phyloP scores from a whole-genome alignment of 2,329 filamentous ascomycete genomes.

The Fonsecaea erecta region DNA sequence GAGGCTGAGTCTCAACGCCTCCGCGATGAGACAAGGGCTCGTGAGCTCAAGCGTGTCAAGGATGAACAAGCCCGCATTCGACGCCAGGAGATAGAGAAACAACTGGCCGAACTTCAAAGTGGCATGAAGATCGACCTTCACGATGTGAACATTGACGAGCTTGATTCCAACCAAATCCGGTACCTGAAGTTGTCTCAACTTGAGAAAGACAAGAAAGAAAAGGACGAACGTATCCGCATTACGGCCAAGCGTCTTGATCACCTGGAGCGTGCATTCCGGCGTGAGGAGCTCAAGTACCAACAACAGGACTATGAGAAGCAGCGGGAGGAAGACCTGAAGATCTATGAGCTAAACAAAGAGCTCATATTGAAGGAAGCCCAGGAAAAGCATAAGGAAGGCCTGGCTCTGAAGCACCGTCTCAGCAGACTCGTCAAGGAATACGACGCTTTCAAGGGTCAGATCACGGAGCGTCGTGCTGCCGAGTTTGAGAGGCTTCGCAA shows the following conservation, averaged over 20 bases:
- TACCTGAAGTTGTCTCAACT: constrained; percentile 94
- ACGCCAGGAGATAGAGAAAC: constrained; percentile 91
- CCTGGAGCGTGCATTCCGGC: constrained; percentile 92
- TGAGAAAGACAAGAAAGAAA: constrained; percentile 96
- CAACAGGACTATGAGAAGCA: constrained; percentile 83
- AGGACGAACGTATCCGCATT: constrained; percentile 86
- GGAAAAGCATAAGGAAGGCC: constrained; percentile 86
- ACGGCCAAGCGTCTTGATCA: constrained; percentile 97
- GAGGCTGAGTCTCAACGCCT: constrained; percentile 89
- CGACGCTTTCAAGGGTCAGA: constrained; percentile 77
- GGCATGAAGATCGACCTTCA: constrained; percentile 82
- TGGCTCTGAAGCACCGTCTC: constrained; percentile 92
- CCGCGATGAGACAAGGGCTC: constrained; percentile 88
- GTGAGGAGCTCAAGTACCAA: constrained; percentile 93
- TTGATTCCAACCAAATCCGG: constrained; percentile 88
- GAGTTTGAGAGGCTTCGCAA: constrained; percentile 95
- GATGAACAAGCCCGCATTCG: constrained; percentile 88
- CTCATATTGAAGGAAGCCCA: constrained; percentile 81
- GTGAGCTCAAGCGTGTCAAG: constrained; percentile 82
- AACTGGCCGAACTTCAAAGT: constrained; percentile 88
- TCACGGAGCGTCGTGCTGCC: constrained; percentile 85
- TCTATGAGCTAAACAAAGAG: constrained; percentile 78
- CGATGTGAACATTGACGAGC: constrained; percentile 73
- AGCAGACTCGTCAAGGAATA: constrained; percentile 82
- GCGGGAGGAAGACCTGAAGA: constrained; percentile 73